These are phyloP conservation scores for Diutina rugosa DNA, from an alignment of 1,139 yeast species.

Conservation along the genomic window DNA sequence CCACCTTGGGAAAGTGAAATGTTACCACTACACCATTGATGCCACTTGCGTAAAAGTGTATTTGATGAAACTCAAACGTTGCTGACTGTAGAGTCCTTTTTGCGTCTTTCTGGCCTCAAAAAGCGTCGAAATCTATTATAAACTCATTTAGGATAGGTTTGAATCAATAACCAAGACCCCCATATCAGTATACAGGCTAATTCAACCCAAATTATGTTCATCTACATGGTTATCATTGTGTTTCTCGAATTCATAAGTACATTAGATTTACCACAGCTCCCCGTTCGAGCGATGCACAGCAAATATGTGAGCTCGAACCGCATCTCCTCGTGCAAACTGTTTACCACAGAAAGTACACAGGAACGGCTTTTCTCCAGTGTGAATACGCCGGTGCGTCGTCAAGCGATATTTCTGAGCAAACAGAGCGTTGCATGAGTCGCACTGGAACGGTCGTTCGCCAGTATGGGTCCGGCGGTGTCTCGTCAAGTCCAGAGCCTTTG, in stretches of 20 bases:
- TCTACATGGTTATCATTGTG: no score
- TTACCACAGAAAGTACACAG: constrained; percentile 13
- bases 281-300: constrained; percentile 1
- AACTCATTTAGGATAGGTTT: no score
- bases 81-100: no score
- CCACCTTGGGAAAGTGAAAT: constrained; percentile 1
- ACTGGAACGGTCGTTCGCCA: constrained; percentile 15
- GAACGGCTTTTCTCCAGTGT: constrained; percentile 18
- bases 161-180: no score
- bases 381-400: constrained; percentile 15
- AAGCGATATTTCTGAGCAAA: constrained; percentile 15
- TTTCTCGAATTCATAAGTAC: not conserved
- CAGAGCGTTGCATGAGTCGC: constrained; percentile 12
- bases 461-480: constrained; percentile 15
- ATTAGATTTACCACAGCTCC: not conserved
- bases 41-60: not conserved
- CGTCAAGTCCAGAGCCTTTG: constrained; percentile 13
- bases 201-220: no score
- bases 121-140: no score
- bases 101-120: no score
- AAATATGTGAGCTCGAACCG: not conserved
- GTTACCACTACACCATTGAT: not conserved
- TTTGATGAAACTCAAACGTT: not conserved
- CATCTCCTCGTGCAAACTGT: constrained; percentile 8
- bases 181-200: no score